Conservation (phyloP, 306 rosid genomes). For the Vigna nakashimae region DNA sequence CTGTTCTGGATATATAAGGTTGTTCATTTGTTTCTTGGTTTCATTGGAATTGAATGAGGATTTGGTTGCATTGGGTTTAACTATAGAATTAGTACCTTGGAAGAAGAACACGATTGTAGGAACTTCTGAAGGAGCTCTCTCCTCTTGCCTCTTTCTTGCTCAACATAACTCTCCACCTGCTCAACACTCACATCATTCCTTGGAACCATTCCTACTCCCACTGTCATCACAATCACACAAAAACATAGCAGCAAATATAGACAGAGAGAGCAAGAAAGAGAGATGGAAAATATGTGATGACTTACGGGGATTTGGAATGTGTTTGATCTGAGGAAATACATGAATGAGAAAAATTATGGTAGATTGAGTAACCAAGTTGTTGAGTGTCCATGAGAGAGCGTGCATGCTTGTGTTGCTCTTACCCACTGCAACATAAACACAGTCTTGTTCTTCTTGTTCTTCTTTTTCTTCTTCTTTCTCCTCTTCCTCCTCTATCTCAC, state of each 20-base stretch:
- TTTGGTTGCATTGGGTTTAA: neutral
- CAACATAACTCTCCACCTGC: constrained; percentile 69
- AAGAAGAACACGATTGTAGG: constrained; percentile 61
- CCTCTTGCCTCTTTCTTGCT: constrained; percentile 72
- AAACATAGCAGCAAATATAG: neutral
- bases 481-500: constrained; percentile 71
- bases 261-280: neutral
- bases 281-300: neutral
- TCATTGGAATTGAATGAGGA: neutral
- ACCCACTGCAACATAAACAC: constrained; percentile 76
- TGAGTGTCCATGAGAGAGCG: constrained; percentile 69
- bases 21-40: neutral
- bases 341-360: constrained; percentile 66
- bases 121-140: constrained; percentile 73
- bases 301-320: constrained; percentile 80
- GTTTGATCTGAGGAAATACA: constrained; percentile 63
- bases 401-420: constrained; percentile 66
- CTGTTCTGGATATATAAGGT: constrained; percentile 43
- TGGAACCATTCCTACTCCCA: constrained; percentile 87
- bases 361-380: constrained; percentile 45
- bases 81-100: constrained; percentile 49
- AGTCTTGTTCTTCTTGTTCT: constrained; percentile 19
- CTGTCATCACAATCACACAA: constrained; percentile 43
- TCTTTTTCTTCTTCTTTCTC: constrained; percentile 33
- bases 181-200: constrained; percentile 68